Evolutionary conservation across 306 rosid species (phyloP).

Genomic region (Clitoria ternatea): DNA sequence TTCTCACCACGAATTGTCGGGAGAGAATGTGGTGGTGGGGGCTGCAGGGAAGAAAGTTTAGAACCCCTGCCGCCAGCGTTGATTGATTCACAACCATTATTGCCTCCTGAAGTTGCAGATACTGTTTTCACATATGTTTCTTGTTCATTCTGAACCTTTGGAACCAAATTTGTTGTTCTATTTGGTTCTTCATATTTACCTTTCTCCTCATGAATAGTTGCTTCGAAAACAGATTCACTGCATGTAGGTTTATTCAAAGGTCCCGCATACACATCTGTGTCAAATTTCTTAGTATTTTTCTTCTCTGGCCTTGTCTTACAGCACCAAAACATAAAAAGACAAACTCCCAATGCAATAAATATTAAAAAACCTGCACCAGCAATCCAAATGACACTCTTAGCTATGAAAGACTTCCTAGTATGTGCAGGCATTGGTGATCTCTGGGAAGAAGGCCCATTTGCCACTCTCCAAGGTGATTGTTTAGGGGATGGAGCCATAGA

Average conservation of each 20-base stretch:
- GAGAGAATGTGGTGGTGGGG: constrained; percentile 53
- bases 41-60: constrained; percentile 42
- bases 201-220: constrained; percentile 41
- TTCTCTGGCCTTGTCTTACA: constrained; percentile 38
- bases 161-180: constrained; percentile 25
- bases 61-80: constrained; percentile 30
- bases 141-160: constrained; percentile 28
- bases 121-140: constrained; percentile 23
- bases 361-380: constrained; percentile 42
- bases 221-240: constrained; percentile 29
- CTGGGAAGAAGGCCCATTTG: constrained; percentile 38
- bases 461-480: constrained; percentile 37
- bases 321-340: constrained; percentile 43
- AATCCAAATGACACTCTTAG: constrained; percentile 47
- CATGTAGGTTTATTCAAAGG: constrained; percentile 38
- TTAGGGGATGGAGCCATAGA: constrained; percentile 37
- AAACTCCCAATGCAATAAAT: constrained; percentile 36
- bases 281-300: constrained; percentile 28
- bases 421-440: constrained; percentile 14
- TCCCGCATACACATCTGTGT: constrained; percentile 15
- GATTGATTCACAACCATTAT: constrained; percentile 27
- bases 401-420: constrained; percentile 35
- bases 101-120: constrained; percentile 32
- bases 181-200: constrained; percentile 42
- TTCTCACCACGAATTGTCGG: constrained; percentile 41